Evolutionary conservation across 257 asterid species (phyloP).

Genomic region (Nyctanthes arbortristis): DNA sequence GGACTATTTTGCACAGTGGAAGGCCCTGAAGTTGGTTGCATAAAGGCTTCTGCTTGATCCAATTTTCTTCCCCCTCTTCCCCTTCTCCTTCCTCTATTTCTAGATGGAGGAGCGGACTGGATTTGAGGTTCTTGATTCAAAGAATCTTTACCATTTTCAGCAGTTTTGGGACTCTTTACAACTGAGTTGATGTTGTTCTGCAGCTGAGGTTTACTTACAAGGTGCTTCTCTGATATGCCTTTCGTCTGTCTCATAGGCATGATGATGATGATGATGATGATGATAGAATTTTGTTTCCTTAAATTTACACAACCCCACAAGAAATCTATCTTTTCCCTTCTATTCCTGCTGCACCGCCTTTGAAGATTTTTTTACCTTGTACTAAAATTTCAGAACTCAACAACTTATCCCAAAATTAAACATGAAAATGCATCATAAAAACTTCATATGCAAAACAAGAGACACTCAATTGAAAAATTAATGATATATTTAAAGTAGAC

Average conservation of each 20-base stretch:
- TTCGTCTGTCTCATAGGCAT: constrained; percentile 92
- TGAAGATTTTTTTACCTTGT: constrained; percentile 47
- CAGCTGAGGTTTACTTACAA: constrained; percentile 65
- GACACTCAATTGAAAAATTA: constrained; percentile 32
- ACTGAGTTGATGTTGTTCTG: constrained; percentile 49
- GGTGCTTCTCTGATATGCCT: constrained; percentile 67
- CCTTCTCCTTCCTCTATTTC: constrained; percentile 75
- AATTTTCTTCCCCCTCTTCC: constrained; percentile 81
- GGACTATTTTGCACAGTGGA: constrained; percentile 71
- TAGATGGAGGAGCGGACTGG: constrained; percentile 71
- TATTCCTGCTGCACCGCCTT: constrained; percentile 30
- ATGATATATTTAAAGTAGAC: constrained; percentile 38
- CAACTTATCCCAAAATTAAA: constrained; percentile 39
- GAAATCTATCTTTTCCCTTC: constrained; percentile 20
- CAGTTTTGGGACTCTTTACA: constrained; percentile 46
- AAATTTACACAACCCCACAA: constrained; percentile 2
- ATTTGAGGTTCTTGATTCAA: constrained; percentile 51
- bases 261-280: constrained; percentile 29
- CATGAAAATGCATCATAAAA: constrained; percentile 12
- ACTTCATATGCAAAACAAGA: constrained; percentile 57
- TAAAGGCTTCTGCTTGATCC: constrained; percentile 75
- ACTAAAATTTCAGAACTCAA: constrained; percentile 66
- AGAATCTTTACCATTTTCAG: constrained; percentile 66
- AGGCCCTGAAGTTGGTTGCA: constrained; percentile 89
- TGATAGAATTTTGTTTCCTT: constrained; percentile 13